Evolutionary conservation across 2,329 filamentous ascomycete species (phyloP).

Genomic region (Cytospora leucostoma): DNA sequence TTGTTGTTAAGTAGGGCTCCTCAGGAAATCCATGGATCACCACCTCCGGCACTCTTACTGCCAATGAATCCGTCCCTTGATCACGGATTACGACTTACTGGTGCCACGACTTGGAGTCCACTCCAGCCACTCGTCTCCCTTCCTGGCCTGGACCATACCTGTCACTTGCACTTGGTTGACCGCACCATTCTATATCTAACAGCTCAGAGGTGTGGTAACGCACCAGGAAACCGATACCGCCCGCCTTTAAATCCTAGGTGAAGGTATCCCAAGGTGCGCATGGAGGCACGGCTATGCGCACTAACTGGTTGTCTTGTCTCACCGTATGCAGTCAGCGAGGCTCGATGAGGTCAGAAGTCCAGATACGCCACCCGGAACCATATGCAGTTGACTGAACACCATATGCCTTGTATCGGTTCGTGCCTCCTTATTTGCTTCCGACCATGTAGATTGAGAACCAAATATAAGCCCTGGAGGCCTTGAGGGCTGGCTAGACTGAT

Average conservation of each 20-base stretch:
- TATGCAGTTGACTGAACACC: not conserved
- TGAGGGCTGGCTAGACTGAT: not conserved
- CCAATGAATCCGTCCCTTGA: not conserved
- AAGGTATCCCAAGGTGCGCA: not conserved
- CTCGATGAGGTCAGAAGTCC: slow-evolving; percentile 13
- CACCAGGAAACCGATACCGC: not conserved
- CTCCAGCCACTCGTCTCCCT: slow-evolving; percentile 12
- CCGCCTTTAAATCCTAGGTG: too few species aligned
- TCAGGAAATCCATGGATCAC: not conserved
- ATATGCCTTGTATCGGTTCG: not conserved
- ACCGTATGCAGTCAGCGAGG: slow-evolving; percentile 18
- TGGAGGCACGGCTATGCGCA: not conserved
- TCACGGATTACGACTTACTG: not conserved
- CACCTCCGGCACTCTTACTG: not conserved
- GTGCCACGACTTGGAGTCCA: slow-evolving; percentile 18
- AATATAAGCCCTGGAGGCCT: not conserved
- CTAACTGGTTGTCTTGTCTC: not conserved
- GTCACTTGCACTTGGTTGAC: not conserved
- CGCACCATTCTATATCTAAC: slow-evolving; percentile 12
- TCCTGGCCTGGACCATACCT: slow-evolving; percentile 6
- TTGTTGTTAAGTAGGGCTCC: not conserved
- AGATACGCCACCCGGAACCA: not conserved
- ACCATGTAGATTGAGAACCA: not conserved
- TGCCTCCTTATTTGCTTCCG: not conserved
- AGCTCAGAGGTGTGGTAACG: not conserved